These are phyloP conservation scores for Chamaenerion angustifolium DNA, from an alignment of 345 rosid species.

Conservation along the genomic window DNA sequence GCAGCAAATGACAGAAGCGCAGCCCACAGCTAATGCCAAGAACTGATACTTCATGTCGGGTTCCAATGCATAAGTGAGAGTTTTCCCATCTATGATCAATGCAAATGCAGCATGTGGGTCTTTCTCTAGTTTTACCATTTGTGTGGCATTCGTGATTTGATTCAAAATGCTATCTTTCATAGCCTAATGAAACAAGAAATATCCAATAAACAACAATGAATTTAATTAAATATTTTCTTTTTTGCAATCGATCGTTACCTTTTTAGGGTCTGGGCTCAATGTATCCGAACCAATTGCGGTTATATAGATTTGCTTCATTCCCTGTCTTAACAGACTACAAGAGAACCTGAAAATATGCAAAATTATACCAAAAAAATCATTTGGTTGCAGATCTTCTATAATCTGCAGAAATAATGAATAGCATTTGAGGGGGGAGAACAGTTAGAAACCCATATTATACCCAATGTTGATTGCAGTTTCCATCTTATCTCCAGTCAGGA, in stretches of 20 bases:
- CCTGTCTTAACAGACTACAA: conserved; percentile 90
- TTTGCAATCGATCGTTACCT: conserved; percentile 15
- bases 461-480: conserved; percentile 99
- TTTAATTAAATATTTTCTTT: too few species aligned
- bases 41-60: conserved; percentile 73
- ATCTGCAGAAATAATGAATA: neutral
- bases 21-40: conserved; percentile 75
- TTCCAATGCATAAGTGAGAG: conserved; percentile 70
- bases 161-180: conserved; percentile 52
- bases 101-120: conserved; percentile 99
- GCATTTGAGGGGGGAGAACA: conserved; percentile 1
- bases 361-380: conserved; percentile 2
- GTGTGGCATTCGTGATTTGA: conserved; percentile 77
- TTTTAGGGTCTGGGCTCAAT: conserved; percentile 35
- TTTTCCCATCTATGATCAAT: conserved; percentile 86
- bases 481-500: conserved; percentile 98
- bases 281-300: conserved; percentile 37
- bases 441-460: conserved; percentile 26
- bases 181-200: conserved; percentile 33
- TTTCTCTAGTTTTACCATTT: conserved; percentile 77
- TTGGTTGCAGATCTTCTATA: conserved; percentile 2
- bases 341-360: conserved; percentile 49
- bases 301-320: conserved; percentile 83
- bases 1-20: conserved; percentile 97
- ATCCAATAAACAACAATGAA: conserved; percentile 8